A percentile compares a stretch with the other conserved stretches of the same genome.
Evolutionary conservation across 1,284 basidiomycete genomes (phyloP).

Genomic region (Trichosporon faecale): DNA sequence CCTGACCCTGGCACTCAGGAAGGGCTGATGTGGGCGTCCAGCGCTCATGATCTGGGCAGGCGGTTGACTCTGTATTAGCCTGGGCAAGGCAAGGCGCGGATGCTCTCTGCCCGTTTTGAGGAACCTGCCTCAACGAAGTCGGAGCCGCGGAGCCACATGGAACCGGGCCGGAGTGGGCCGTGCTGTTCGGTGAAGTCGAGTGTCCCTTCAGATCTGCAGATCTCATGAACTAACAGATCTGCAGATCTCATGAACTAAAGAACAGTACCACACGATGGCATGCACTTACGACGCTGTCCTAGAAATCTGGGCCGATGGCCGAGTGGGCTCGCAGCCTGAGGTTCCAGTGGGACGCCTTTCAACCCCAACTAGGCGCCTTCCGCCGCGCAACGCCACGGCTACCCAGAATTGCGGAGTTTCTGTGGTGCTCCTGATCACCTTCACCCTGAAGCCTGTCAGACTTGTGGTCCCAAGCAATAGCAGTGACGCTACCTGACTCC

Average conservation of each 20-base stretch:
- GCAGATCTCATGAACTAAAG: not conserved
- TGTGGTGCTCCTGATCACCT: not conserved
- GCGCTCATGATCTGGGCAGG: not conserved
- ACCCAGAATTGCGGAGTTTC: not conserved
- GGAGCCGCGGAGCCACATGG: no score
- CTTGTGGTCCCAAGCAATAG: not conserved
- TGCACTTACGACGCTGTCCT: not conserved
- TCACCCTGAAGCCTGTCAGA: no score
- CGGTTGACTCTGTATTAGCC: not conserved
- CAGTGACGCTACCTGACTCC: no score
- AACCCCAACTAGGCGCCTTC: not conserved
- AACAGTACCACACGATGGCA: not conserved
- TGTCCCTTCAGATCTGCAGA: not conserved
- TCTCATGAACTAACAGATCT: not conserved
- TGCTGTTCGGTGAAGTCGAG: not conserved
- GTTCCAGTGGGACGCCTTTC: not conserved
- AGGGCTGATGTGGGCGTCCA: not conserved
- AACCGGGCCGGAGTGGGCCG: not conserved
- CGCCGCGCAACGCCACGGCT: not conserved
- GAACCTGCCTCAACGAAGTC: no score
- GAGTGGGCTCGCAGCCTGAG: not conserved
- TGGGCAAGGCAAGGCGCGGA: not conserved
- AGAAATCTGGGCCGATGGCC: not conserved
- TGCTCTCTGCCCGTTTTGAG: no score
- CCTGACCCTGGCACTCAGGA: not conserved